Evolutionary conservation across 116 monocot species (phyloP), one percentile per base, ranked within the genome.

Genomic region (Posidonia oceanica): DNA sequence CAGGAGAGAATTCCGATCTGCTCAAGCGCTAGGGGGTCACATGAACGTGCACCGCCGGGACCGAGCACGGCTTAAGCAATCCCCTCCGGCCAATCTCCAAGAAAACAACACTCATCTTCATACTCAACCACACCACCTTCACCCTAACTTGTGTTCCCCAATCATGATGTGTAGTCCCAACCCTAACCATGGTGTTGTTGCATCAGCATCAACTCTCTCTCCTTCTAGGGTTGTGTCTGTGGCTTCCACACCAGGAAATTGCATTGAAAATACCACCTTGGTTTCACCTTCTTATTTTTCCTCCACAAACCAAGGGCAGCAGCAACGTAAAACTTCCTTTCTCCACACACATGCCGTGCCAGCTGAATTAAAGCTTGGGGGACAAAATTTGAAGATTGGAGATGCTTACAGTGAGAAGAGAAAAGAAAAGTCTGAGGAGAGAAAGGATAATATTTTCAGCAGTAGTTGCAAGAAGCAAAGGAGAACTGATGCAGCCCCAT

Each of bases 21-120:
- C 86, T 1, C 86, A 86, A 48, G 86, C 86, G 3, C 83, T 77
- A 10, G 77, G 77, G 11, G 77, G 77, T 3, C 77, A 77, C 57
- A 83, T 86, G 82, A 85, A 82, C 75, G 85, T 78, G 21, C 89
- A 80, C 74, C 78, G 87, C 17, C 69, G 87, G 40, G 87, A 87
- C 54, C 78, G 87, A 2, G 87, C 87, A 20, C 72, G 74, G 62
- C 80, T 87, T 21, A 80, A 80, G 54, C 83, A 83, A 38, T 75
- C 75, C 16, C 16, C 72, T 3, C 69, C 29, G n/a, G 14, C 53
- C 2, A n/a, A 39, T 21, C 1, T 61, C 39, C 69, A 55, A 3
- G 18, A 39, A 17, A 60, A 75, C 58, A 61, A 7, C 41, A 36
- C 15, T 36, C 59, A 67, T 40, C 37, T n/a, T 14, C 67, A 53